Evolutionary conservation across 352 stramenopile species (phyloP).

Genomic region (Blastocystis sp.): DNA sequence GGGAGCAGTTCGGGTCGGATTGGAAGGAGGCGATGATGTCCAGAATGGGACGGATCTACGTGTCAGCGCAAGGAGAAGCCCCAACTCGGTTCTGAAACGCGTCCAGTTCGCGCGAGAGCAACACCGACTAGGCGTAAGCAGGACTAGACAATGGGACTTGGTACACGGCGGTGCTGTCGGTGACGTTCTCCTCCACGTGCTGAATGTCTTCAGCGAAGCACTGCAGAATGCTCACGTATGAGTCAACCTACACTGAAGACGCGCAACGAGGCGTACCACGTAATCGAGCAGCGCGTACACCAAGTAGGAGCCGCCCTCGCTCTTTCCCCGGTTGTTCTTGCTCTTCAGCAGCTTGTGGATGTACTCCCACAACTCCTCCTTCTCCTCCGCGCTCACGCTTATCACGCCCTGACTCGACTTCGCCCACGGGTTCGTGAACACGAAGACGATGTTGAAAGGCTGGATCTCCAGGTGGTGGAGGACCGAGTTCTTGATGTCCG

Average conservation of each 20-base stretch:
- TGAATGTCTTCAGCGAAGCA: constrained; percentile 62
- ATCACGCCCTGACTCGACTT: constrained; percentile 52
- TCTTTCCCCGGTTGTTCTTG: constrained; percentile 48
- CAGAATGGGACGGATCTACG: constrained; percentile 24
- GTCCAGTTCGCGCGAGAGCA: constrained; percentile 58
- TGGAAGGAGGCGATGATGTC: constrained; percentile 6
- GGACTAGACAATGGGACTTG: neutral
- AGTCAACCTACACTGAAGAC: constrained; percentile 31
- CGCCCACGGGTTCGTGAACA: constrained; percentile 62
- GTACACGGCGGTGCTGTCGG: neutral
- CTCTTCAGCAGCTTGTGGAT: constrained; percentile 29
- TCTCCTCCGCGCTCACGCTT: constrained; percentile 21
- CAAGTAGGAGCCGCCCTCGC: constrained; percentile 51
- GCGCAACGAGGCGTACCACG: neutral
- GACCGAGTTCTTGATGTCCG: neutral
- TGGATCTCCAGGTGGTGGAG: constrained; percentile 19
- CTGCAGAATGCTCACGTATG: constrained; percentile 47
- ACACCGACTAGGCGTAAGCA: neutral
- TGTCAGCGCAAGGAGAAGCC: too few relatives aligned
- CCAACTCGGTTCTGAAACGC: constrained; percentile 37
- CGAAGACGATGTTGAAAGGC: constrained; percentile 55
- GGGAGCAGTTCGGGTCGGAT: neutral
- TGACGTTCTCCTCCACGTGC: constrained; percentile 33
- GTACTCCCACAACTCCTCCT: constrained; percentile 63
- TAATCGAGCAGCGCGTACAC: constrained; percentile 69